phyloP scores from a whole-genome alignment of 495 filamentous ascomycete genomes.

The Baudoinia panamericana region DNA sequence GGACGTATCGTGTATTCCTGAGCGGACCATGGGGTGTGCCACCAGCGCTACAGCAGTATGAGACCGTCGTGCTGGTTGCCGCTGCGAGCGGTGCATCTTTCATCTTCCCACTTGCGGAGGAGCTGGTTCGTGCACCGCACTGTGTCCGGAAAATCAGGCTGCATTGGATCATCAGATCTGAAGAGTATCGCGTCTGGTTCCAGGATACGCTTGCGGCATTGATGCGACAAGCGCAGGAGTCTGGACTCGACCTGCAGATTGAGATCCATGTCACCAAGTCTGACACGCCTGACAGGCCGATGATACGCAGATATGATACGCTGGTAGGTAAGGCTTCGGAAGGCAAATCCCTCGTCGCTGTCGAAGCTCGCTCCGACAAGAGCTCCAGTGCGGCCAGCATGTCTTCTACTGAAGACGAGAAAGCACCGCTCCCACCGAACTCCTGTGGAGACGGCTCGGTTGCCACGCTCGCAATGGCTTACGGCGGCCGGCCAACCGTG shows the following conservation, averaged over 20 bases:
- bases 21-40: conserved; percentile 16
- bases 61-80: conserved; percentile 49
- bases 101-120: conserved; percentile 39
- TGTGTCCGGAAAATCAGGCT: conserved; percentile 14
- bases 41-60: conserved; percentile 39
- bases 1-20: conserved; percentile 8
- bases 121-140: conserved; percentile 35
- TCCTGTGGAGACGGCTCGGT: too few relatives aligned
- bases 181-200: conserved; percentile 57
- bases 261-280: conserved; percentile 11
- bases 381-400: conserved; percentile 22
- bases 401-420: conserved; percentile 10
- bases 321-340: conserved; percentile 20
- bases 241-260: conserved; percentile 1
- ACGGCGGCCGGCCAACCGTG: conserved; percentile 5
- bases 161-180: conserved; percentile 53
- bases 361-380: conserved; percentile 49
- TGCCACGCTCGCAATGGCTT: conserved; percentile 20
- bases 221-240: conserved; percentile 34
- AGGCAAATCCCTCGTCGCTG: conserved; percentile 34
- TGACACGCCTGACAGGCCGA: neutral
- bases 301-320: too few relatives aligned
- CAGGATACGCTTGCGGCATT: conserved; percentile 46
- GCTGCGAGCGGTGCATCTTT: conserved; percentile 46
- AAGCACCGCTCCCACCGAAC: conserved; percentile 28